Conservation (phyloP, 2,329 filamentous ascomycete species). For the Penicillium rolfsii region DNA sequence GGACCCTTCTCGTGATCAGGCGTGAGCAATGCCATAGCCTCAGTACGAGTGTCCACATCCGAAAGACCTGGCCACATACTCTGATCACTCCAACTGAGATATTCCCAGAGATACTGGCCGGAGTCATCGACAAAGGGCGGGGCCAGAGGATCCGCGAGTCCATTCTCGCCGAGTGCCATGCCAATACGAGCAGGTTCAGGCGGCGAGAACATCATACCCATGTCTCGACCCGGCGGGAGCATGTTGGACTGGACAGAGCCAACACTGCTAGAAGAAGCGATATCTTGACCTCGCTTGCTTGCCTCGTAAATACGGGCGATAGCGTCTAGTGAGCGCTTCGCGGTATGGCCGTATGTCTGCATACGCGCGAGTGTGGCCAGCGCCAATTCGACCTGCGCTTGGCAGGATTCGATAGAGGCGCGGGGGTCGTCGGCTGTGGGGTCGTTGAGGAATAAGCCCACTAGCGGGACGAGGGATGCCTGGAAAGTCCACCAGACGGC, state of each 20-base stretch:
- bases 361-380: slow-evolving; percentile 52
- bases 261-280: slow-evolving; percentile 16
- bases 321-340: slow-evolving; percentile 65
- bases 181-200: slow-evolving; percentile 25
- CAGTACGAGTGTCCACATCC: slow-evolving; percentile 30
- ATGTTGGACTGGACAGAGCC: slow-evolving; percentile 14
- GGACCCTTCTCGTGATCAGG: slow-evolving; percentile 33
- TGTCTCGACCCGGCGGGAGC: slow-evolving; percentile 25
- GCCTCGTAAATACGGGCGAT: slow-evolving; percentile 68
- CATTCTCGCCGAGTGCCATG: slow-evolving; percentile 25
- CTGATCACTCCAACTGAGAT: slow-evolving; percentile 44
- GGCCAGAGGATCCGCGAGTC: slow-evolving; percentile 31
- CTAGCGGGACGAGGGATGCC: slow-evolving; percentile 75
- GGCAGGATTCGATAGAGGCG: slow-evolving; percentile 54
- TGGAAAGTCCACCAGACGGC: slow-evolving; percentile 82
- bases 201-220: slow-evolving; percentile 20
- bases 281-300: slow-evolving; percentile 37
- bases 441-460: slow-evolving; percentile 65
- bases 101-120: slow-evolving; percentile 43
- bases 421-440: slow-evolving; percentile 60
- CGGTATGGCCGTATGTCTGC: slow-evolving; percentile 67
- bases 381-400: slow-evolving; percentile 60
- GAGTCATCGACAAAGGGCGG: slow-evolving; percentile 35
- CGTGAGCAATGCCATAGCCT: slow-evolving; percentile 30
- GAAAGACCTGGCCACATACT: slow-evolving; percentile 37